Base-by-base conservation (phyloP, 208 protist species). In the Leishmania arabica region DNA sequence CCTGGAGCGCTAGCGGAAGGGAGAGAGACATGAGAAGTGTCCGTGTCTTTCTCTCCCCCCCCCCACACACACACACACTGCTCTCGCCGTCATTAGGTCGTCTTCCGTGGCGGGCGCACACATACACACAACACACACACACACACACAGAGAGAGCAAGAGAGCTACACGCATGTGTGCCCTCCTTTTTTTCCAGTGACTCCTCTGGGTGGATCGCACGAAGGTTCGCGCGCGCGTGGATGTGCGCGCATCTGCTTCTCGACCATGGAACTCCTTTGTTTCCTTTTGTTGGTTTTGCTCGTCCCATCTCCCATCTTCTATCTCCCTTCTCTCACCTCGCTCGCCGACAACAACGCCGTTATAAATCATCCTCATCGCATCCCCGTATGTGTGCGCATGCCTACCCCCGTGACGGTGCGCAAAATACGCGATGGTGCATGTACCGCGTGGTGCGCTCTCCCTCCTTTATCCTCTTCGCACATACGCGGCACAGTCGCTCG, bases 211-310 rank as follows among this genome's bases (percentile, higher is more conserved):
- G 27, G 8, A 34, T 34, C n/a, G 9, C 15, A 34, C 31, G 27
- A 66, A 7, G 27, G 31, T 0, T 27, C 21, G 21, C 45, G 21
- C 8, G 60, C 11, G 60, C 60, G 47, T 73, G 37, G 53, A 31
- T 77, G 76, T 73, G 45, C 73, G 64, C 53, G 13, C 69, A 56
- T 79, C 1, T 49, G 51, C 51, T 9, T 21, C 51, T 54, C 51
- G 0, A 15, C 13, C 17, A 54, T 54, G 51, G 51, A 54, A 54
- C 51, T 54, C 15, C 51, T 54, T 4, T 21, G 15, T 54, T 6
- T 5, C 15, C 17, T 54, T 54, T 54, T 0, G 6, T 54, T 5
- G 51, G 1, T 54, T 54, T 54, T 4, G 51, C 5, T 54, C 15
- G 51, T 13, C 49, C 13, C 49, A 53, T 54, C 51, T 13, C 17